These are phyloP conservation scores for Ocimum tenuiflorum DNA, from an alignment of 257 asterid genomes.

Conservation along the genomic window DNA sequence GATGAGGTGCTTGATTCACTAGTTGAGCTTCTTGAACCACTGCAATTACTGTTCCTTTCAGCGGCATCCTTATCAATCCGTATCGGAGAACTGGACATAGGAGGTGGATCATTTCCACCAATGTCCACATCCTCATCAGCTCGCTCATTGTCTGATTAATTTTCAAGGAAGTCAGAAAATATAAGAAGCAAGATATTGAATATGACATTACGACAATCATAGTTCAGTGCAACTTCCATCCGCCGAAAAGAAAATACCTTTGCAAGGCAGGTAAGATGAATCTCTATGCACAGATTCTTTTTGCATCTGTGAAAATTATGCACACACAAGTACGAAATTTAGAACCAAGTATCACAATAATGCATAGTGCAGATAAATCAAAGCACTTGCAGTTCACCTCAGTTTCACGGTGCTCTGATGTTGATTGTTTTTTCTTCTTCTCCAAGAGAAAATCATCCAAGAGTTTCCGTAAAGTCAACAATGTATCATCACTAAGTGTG, in stretches of 20 bases:
- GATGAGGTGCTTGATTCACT: slow-evolving; percentile 71
- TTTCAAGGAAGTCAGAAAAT: background rate
- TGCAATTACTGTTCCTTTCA: slow-evolving; percentile 43
- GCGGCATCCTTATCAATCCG: slow-evolving; percentile 49
- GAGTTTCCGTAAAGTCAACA: slow-evolving; percentile 60
- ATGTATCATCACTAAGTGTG: slow-evolving; percentile 51
- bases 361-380: background rate
- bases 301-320: slow-evolving; percentile 39
- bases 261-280: slow-evolving; percentile 40
- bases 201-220: background rate
- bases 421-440: slow-evolving; percentile 44
- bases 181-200: slow-evolving; percentile 7
- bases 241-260: slow-evolving; percentile 35
- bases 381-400: slow-evolving; percentile 43
- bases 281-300: slow-evolving; percentile 51
- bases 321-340: background rate
- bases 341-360: slow-evolving; percentile 4
- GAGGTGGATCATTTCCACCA: slow-evolving; percentile 70
- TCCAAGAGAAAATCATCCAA: slow-evolving; percentile 48
- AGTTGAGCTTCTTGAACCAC: slow-evolving; percentile 67
- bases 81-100: slow-evolving; percentile 50
- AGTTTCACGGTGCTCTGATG: slow-evolving; percentile 31
- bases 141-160: slow-evolving; percentile 39
- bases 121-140: slow-evolving; percentile 78
- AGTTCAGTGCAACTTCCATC: background rate